A percentile compares a stretch with the other conserved stretches of the same genome.
Evolutionary conservation across 352 stramenopile genomes (phyloP).

Genomic region (Phytophthora sojae): DNA sequence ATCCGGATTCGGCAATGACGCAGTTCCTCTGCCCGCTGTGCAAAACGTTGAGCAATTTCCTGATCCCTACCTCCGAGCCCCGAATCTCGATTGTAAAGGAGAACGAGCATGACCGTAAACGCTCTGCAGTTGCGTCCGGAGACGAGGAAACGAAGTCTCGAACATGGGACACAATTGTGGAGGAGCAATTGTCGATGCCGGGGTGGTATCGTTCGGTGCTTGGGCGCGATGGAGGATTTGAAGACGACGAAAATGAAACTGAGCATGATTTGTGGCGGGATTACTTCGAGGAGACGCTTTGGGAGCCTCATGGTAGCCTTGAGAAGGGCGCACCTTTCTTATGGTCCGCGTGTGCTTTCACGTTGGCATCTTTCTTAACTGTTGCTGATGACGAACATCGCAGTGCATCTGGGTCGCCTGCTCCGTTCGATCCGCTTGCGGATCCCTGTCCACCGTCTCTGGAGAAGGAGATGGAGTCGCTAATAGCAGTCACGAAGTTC

Average conservation of each 20-base stretch:
- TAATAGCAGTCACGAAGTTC: conserved; percentile 84
- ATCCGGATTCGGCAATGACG: conserved; percentile 89
- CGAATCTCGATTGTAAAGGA: conserved; percentile 31
- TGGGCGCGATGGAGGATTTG: conserved; percentile 65
- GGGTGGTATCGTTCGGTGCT: conserved; percentile 80
- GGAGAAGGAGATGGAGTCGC: conserved; percentile 85
- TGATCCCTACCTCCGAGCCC: conserved; percentile 84
- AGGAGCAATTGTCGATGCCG: conserved; percentile 66
- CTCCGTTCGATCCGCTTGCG: conserved; percentile 59
- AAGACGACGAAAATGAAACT: conserved; percentile 55
- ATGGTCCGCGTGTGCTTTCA: conserved; percentile 87
- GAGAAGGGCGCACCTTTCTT: conserved; percentile 88
- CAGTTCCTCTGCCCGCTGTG: conserved; percentile 94
- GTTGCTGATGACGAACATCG: conserved; percentile 71
- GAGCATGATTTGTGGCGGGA: conserved; percentile 85
- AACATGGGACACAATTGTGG: conserved; percentile 66
- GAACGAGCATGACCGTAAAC: conserved; percentile 33
- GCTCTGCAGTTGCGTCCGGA: conserved; percentile 5
- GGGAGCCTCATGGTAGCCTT: conserved; percentile 86
- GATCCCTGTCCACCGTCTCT: conserved; percentile 70
- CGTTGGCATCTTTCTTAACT: conserved; percentile 77
- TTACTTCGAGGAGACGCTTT: conserved; percentile 90
- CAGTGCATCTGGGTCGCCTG: conserved; percentile 18
- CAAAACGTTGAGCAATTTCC: conserved; percentile 93
- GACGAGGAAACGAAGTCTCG: conserved; percentile 27